Percentiles rank a stretch among this genome's conserved stretches.
phyloP scores from a whole-genome alignment of 331 rosid species.

The Erythrophleum ivorense region DNA sequence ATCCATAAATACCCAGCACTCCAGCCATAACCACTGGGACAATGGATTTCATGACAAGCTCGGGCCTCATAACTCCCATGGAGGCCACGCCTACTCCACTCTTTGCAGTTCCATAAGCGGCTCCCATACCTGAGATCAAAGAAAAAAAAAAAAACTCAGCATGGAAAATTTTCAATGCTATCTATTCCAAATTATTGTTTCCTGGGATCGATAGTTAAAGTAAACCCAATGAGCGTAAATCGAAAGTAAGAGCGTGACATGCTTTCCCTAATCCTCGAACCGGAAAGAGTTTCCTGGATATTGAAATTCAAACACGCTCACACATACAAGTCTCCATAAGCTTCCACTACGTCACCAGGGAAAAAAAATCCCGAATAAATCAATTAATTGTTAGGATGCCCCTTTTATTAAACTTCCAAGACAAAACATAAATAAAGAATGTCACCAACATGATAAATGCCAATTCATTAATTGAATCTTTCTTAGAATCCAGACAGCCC shows the following conservation, averaged over 20 bases:
- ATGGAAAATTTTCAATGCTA: neutral
- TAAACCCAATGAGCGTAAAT: neutral
- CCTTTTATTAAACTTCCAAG: neutral
- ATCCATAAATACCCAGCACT: conserved; percentile 70
- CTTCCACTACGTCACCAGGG: neutral
- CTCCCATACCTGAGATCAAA: conserved; percentile 62
- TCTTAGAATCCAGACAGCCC: neutral
- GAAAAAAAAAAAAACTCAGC: neutral
- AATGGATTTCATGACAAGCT: conserved; percentile 79
- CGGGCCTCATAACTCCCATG: conserved; percentile 82
- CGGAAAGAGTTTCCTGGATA: neutral
- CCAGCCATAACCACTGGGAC: conserved; percentile 86
- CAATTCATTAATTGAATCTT: neutral
- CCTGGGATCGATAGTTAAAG: neutral
- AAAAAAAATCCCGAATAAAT: neutral
- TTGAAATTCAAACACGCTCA: neutral
- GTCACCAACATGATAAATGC: neutral
- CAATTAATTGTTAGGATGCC: neutral
- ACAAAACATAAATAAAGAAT: neutral
- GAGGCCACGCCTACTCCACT: conserved; percentile 84
- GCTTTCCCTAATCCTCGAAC: neutral
- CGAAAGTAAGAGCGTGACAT: neutral
- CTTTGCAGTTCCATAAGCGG: conserved; percentile 77
- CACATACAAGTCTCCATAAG: neutral
- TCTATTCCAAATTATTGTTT: neutral